phyloP scores from a whole-genome alignment of 225 moss, liverwort and hornwort species.

The Neckera pumila region DNA sequence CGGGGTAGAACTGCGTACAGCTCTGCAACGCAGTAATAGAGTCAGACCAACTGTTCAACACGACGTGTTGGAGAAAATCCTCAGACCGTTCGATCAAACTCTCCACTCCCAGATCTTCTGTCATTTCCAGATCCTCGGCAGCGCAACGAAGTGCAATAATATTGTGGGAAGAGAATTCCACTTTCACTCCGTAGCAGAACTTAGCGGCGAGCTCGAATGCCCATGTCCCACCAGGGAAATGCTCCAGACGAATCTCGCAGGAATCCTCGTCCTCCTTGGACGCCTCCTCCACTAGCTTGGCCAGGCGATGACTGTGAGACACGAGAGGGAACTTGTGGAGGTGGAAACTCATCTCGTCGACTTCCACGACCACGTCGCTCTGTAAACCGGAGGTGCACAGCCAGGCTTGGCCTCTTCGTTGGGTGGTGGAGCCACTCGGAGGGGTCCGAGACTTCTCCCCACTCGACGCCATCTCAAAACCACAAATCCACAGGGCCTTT shows the following conservation, averaged over 20 bases:
- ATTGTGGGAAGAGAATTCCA: conserved; percentile 33
- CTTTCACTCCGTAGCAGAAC: conserved; percentile 55
- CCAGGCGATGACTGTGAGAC: conserved; percentile 25
- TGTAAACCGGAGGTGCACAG: conserved; percentile 40
- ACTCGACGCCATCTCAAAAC: conserved; percentile 19
- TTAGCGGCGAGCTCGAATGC: conserved; percentile 60
- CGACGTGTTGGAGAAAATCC: conserved; percentile 35
- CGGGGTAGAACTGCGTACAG: conserved; percentile 11
- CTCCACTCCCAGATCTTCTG: conserved; percentile 31
- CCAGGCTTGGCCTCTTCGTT: conserved; percentile 39
- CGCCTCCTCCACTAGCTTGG: conserved; percentile 35
- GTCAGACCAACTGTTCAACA: conserved; percentile 38
- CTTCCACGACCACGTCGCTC: conserved; percentile 41
- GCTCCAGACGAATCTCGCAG: conserved; percentile 15
- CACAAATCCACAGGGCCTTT: neutral
- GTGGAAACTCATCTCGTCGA: conserved; percentile 45
- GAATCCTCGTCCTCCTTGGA: conserved; percentile 34
- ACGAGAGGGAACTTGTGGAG: conserved; percentile 58
- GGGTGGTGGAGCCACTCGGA: neutral
- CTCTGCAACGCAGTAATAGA: conserved; percentile 40
- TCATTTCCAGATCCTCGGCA: conserved; percentile 53
- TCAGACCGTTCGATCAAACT: conserved; percentile 36
- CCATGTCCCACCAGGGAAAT: conserved; percentile 35
- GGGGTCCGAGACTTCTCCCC: conserved; percentile 16
- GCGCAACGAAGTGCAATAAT: conserved; percentile 37